Evolutionary conservation across 2,329 filamentous ascomycete species (phyloP).

Genomic region (Botrytis fragariae): DNA sequence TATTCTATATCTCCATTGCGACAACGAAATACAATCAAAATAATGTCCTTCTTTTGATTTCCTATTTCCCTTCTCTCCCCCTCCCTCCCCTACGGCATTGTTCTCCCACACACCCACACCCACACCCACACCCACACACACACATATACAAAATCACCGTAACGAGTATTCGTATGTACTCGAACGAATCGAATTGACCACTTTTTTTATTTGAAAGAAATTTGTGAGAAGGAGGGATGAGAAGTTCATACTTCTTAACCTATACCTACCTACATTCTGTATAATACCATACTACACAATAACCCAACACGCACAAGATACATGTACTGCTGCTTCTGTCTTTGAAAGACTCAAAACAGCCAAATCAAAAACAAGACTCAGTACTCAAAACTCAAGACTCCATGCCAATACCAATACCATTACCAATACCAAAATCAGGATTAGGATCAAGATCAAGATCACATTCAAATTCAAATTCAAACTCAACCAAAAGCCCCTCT

Average conservation of each 20-base stretch:
- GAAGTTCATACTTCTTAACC: background rate
- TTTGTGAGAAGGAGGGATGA: background rate
- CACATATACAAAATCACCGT: background rate
- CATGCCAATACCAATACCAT: background rate
- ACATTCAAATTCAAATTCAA: background rate
- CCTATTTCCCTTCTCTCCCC: background rate
- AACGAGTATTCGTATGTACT: background rate
- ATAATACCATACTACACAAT: background rate
- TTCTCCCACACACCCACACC: background rate
- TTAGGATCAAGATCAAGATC: background rate
- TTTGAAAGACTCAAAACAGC: background rate
- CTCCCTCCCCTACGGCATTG: background rate
- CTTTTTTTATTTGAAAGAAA: background rate
- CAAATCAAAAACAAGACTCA: background rate
- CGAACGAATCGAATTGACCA: background rate
- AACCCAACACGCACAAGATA: background rate
- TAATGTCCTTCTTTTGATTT: constrained; percentile 12
- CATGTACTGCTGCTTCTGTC: constrained; percentile 2
- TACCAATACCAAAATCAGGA: background rate
- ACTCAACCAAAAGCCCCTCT: constrained; percentile 9
- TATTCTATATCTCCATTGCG: background rate
- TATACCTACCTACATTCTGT: background rate
- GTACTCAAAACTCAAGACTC: background rate
- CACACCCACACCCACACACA: background rate
- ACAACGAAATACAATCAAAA: background rate